phyloP scores from a whole-genome alignment of 1,139 yeast species.

The Diutina scorzettiae region DNA sequence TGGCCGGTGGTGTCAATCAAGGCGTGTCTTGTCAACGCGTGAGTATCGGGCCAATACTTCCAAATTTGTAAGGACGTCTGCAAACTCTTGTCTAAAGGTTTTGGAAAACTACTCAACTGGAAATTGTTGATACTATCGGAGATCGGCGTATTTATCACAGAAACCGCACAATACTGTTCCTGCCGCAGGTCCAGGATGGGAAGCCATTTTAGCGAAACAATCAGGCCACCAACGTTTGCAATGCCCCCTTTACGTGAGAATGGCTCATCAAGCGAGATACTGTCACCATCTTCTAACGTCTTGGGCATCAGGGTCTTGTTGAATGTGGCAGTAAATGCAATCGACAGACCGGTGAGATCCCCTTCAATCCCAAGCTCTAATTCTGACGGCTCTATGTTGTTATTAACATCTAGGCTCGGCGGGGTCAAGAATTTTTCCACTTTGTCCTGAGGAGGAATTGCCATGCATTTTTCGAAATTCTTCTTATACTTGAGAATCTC shows the following conservation, averaged over 20 bases:
- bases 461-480: background rate
- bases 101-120: conserved; percentile 22
- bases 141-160: conserved; percentile 19
- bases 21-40: conserved; percentile 20
- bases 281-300: background rate
- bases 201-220: conserved; percentile 49
- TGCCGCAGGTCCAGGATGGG: conserved; percentile 12
- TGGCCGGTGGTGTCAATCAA: conserved; percentile 21
- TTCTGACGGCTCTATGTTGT: background rate
- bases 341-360: background rate
- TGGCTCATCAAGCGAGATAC: background rate
- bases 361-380: background rate
- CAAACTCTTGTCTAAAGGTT: conserved; percentile 11
- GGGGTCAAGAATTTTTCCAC: background rate
- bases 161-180: conserved; percentile 41
- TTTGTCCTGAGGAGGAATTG: background rate
- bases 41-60: conserved; percentile 17
- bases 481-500: background rate
- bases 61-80: conserved; percentile 36
- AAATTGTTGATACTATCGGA: conserved; percentile 16
- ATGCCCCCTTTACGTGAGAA: background rate
- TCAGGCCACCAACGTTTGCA: conserved; percentile 42
- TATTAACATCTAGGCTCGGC: background rate
- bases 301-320: no score
- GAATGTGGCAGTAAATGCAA: background rate